Conservation (phyloP, 2,329 filamentous ascomycete genomes). For the Chaetomium sp. region DNA sequence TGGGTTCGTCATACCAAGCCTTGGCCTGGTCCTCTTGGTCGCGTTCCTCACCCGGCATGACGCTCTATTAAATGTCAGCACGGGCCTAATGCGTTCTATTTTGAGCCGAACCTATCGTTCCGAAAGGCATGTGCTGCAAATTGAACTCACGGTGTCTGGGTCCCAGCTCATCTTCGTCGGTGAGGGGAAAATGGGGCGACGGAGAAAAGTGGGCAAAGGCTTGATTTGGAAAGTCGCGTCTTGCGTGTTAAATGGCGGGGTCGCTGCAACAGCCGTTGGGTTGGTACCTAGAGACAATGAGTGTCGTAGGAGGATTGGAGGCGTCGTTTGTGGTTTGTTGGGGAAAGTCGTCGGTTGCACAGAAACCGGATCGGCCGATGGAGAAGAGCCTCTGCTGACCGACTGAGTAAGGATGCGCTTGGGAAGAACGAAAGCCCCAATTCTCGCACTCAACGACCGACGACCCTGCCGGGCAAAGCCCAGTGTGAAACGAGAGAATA, state of each 20-base stretch:
- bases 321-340: background rate
- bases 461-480: background rate
- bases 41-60: conserved; percentile 52
- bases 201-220: background rate
- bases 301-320: background rate
- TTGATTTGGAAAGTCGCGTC: background rate
- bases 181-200: background rate
- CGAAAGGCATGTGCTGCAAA: background rate
- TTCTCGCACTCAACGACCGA: background rate
- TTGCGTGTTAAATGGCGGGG: background rate
- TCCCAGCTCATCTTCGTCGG: conserved; percentile 17
- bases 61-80: conserved; percentile 8
- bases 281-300: background rate
- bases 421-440: background rate
- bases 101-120: background rate
- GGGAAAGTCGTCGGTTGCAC: background rate
- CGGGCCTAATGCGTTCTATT: background rate
- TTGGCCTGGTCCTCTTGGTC: conserved; percentile 56
- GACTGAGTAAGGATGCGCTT: background rate
- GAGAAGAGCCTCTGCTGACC: background rate
- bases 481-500: background rate
- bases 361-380: background rate
- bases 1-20: conserved; percentile 50
- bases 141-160: conserved; percentile 18
- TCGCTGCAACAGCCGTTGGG: background rate